Conservation (phyloP, 768 basidiomycete species). For the Phylloporus arenicola region DNA sequence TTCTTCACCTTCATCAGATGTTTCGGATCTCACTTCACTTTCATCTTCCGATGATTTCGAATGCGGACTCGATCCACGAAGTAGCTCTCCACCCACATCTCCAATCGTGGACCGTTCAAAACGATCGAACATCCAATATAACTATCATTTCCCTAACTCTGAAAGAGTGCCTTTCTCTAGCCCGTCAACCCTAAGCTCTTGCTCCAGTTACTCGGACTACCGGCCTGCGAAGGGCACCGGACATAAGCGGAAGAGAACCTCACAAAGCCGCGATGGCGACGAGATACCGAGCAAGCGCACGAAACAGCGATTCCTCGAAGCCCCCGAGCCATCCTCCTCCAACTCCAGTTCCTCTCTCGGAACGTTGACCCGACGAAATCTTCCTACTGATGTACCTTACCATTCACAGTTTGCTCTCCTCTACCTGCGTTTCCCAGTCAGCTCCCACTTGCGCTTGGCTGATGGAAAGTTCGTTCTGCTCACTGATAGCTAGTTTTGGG, state of each 20-base stretch:
- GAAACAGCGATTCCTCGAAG: conserved; percentile 2
- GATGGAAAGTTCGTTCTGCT: conserved; percentile 35
- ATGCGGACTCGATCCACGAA: conserved; percentile 2
- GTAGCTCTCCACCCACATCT: conserved; percentile 19
- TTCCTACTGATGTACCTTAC: conserved; percentile 46
- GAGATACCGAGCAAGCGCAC: conserved; percentile 8
- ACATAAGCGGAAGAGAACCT: conserved; percentile 18
- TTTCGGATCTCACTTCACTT: conserved; percentile 28
- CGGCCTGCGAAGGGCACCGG: conserved; percentile 15
- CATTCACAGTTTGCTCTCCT: conserved; percentile 52
- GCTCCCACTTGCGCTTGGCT: conserved; percentile 44
- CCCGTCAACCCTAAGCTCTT: conserved; percentile 2
- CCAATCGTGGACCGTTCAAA: neutral
- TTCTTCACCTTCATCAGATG: conserved; percentile 23
- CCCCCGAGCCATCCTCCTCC: neutral
- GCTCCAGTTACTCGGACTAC: conserved; percentile 3
- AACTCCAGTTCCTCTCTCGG: conserved; percentile 1
- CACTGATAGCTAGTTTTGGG: neutral
- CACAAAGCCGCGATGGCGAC: conserved; percentile 7
- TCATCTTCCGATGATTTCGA: conserved; percentile 15
- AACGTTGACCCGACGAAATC: conserved; percentile 35
- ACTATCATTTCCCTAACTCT: neutral
- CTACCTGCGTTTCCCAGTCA: conserved; percentile 67
- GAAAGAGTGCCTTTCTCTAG: neutral
- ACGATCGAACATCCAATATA: neutral